Base-by-base conservation (phyloP, 345 rosid genomes). In the Camelina sativa region DNA sequence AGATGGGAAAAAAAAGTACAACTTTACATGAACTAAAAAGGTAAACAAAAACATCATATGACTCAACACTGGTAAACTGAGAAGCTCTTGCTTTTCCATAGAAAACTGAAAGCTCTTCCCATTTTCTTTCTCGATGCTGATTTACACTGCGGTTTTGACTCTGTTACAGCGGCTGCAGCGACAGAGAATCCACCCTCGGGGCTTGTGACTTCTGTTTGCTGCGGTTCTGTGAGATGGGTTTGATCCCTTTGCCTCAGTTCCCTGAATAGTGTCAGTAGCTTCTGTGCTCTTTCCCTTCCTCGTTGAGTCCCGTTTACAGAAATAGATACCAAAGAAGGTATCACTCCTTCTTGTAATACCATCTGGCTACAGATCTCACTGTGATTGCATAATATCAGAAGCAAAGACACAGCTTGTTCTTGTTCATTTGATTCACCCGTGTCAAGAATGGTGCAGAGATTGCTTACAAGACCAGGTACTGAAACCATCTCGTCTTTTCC, bases 301-400 rank as follows among this genome's bases (percentile, higher is more conserved):
- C 97, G 75, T 13, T 81, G 47, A 22, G 97, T 92, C 20, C 99
- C 99, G 13, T 90, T 92, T 30, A 92, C 92, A 0, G 97, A 90
- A 1, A 95, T 83, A 13, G 99, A 95, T 67, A 95, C 99, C 61
- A 95, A 73, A 32, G 96, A 87, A n/a, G 99, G 99, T 66, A 95
- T 92, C 22, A 90, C 99, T 6, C 99, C 99, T 83, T 95, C 99
- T 70, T 90, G 99, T 64, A 95, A 73, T 40, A 90, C 97, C 87
- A 95, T 76, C 61, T 89, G 90, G 72, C 91, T 76, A 82, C 99
- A 92, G 3, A 79, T 72, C 57, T 95, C 97, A 58, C 84, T 87
- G 46, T 92, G 90, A 0, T 74, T 85, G 75, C 99, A 95, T 67
- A 95, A 73, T 22, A 83, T 71, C 54, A 89, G 22, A 72, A 95